Evolutionary conservation across 768 basidiomycete genomes (phyloP), one percentile per base, ranked within the genome.

Genomic region (Boletus sp.): DNA sequence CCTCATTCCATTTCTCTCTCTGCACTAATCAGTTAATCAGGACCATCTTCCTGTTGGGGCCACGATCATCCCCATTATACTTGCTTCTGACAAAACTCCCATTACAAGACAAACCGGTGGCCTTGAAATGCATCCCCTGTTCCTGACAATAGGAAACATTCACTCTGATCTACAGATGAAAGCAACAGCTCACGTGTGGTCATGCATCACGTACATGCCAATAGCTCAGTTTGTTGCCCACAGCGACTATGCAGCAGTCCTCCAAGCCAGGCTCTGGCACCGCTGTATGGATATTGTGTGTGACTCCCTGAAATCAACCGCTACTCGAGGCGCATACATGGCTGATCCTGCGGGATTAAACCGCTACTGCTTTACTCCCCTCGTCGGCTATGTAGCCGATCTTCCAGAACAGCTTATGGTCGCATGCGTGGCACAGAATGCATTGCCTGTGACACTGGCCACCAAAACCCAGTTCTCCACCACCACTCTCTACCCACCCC

Each of bases 21-120:
- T 9, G 7, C 10, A 8, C 29, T 46, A 7, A 46, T 28, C 9
- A 10, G 1, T 2, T 4, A 14, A 9, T 46, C 8, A 29, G 28
- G 14, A 7, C 14, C 0, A 1, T 0, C 44, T 45, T 45, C 28
- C 44, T 1, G 2, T 45, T 4, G 28, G 28, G 1, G 60, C 64
- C 0, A 74, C 71, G 0, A 56, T 75, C n/a, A 47, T 74, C 7
- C 69, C 73, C 1, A 59, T 65, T 0, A 63, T 75, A 11, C 50
- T 65, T 2, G 67, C 69, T 4, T 71, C 70, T 0, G 70, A 75
- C 50, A 76, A 76, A 50, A 73, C 73, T 7, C 65, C 65, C 18
- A 65, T 76, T 14, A 68, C 73, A 1, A 52, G 62, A 14, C 66
- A 67, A 52, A 72, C 69, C 12, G 72, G 73, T 12, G 63, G 63